Percentiles rank a stretch among this genome's conserved stretches.
These are phyloP conservation scores for Cercophora sp. DNA, from an alignment of 495 filamentous ascomycete genomes.

Conservation along the genomic window DNA sequence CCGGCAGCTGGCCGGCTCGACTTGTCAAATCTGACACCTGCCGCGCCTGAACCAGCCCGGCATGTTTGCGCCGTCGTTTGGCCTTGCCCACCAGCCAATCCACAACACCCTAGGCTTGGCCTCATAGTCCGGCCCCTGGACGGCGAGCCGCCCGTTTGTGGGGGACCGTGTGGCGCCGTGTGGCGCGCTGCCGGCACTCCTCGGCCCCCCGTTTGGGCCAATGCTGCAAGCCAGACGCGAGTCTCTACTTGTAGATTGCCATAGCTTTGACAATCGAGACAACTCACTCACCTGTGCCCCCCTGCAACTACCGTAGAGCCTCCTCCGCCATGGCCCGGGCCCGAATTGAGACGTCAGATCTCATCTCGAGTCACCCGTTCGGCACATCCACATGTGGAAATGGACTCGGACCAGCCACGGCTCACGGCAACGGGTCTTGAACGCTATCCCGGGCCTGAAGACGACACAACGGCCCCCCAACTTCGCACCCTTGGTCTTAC, in stretches of 20 bases:
- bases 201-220: no score
- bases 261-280: background rate
- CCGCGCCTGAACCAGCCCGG: background rate
- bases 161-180: no score
- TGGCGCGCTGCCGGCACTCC: no score
- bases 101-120: no score
- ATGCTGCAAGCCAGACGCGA: no score
- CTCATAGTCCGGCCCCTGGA: no score
- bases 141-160: no score
- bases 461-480: no score
- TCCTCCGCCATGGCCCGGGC: constrained; percentile 1
- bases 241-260: no score
- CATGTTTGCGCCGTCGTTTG: background rate
- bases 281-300: background rate
- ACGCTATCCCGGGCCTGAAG: no score
- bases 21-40: constrained; percentile 23
- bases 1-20: constrained; percentile 7
- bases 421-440: no score
- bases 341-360: constrained; percentile 10
- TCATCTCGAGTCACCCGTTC: constrained; percentile 22
- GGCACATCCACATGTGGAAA: constrained; percentile 2
- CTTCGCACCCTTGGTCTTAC: background rate
- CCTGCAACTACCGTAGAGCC: background rate
- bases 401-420: no score
- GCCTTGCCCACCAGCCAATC: background rate